phyloP scores from a whole-genome alignment of 257 asterid species.

The Nicotiana tomentosiformis region DNA sequence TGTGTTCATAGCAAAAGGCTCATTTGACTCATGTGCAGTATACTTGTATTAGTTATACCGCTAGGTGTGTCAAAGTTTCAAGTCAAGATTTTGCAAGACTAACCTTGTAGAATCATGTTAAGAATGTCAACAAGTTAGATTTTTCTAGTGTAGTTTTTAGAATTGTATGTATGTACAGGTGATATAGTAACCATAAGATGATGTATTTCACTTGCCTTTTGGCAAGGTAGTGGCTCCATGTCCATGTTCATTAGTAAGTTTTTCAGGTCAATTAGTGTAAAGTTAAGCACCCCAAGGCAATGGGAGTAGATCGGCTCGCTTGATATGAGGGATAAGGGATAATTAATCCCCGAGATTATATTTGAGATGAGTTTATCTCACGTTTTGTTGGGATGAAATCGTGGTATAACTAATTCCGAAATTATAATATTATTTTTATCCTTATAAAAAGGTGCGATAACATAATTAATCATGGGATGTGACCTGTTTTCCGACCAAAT shows the following conservation, averaged over 20 bases:
- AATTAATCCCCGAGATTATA: too few relatives aligned
- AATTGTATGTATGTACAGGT: not conserved
- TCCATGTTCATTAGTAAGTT: not conserved
- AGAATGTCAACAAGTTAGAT: not conserved
- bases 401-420: too few relatives aligned
- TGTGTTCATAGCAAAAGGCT: not conserved
- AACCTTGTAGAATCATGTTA: conserved; percentile 14
- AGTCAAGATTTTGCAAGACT: conserved; percentile 10
- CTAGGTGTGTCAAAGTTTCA: not conserved
- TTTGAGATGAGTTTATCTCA: too few relatives aligned
- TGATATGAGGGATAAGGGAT: too few relatives aligned
- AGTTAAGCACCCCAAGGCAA: not conserved
- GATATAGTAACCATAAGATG: not conserved
- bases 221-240: not conserved
- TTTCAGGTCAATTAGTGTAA: not conserved
- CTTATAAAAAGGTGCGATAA: too few relatives aligned
- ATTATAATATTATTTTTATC: too few relatives aligned
- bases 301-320: too few relatives aligned
- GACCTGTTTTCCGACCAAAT: too few relatives aligned
- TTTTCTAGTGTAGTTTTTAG: not conserved
- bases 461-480: too few relatives aligned
- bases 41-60: not conserved
- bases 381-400: too few relatives aligned
- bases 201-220: not conserved
- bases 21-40: conserved; percentile 17